phyloP scores from a whole-genome alignment of 2,329 filamentous ascomycete genomes.

The Monosporascus sp. region DNA sequence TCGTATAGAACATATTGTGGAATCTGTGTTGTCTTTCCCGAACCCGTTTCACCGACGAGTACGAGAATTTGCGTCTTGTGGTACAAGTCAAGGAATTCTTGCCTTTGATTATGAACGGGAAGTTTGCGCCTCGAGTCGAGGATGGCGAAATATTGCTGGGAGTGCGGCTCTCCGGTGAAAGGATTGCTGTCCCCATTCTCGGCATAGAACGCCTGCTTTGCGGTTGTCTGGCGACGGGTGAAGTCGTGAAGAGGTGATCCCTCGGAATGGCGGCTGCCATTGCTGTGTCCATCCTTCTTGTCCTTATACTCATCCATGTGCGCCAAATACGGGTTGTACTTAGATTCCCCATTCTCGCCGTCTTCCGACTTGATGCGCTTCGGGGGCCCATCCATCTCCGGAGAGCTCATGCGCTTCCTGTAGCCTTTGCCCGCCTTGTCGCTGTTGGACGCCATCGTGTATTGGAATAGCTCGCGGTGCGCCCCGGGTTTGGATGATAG shows the following conservation, averaged over 20 bases:
- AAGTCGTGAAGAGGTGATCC: conserved; percentile 58
- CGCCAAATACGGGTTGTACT: conserved; percentile 81
- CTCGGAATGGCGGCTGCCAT: conserved; percentile 17
- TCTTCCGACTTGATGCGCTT: conserved; percentile 25
- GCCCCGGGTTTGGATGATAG: no score
- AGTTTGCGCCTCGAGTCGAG: conserved; percentile 77
- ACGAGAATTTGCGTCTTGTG: conserved; percentile 94
- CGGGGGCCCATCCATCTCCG: conserved; percentile 13
- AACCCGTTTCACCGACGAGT: conserved; percentile 98
- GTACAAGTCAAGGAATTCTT: conserved; percentile 91
- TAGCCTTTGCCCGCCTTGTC: conserved; percentile 14
- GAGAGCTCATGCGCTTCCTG: conserved; percentile 22
- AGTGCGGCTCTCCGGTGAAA: conserved; percentile 74
- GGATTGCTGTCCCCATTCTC: conserved; percentile 82
- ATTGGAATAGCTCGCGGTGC: no score
- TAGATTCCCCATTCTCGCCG: conserved; percentile 24
- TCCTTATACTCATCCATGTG: conserved; percentile 67
- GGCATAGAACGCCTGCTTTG: conserved; percentile 63
- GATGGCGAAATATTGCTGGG: conserved; percentile 84
- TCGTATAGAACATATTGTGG: conserved; percentile 98
- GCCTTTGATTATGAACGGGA: conserved; percentile 86
- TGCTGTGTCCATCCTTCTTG: conserved; percentile 30
- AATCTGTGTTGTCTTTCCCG: conserved; percentile 98
- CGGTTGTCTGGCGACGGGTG: conserved; percentile 74
- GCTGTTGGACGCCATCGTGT: conserved; percentile 2